Base-by-base conservation (phyloP, 306 rosid species). In the Sechiopsis laciniata region DNA sequence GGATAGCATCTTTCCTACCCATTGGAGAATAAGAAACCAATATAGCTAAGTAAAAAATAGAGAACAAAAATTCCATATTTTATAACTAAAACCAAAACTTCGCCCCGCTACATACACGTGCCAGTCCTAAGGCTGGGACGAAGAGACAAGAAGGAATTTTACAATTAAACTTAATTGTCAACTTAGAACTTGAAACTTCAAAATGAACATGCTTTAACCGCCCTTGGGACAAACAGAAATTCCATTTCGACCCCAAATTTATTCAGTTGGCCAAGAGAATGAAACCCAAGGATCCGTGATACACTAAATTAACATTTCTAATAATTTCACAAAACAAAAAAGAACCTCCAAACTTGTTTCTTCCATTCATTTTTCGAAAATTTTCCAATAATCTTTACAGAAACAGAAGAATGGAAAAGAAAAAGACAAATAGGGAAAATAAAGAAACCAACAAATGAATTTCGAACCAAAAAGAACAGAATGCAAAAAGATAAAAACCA, bases 301-400 rank as follows among this genome's bases (percentile, higher is more conserved):
- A 35, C 70, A 3, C 71, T n/a, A 64, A 64, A 64, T 40, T 17
- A 17, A 63, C 51, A 45, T 66, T 17, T 40, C 54, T 42, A n/a
- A 19, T 66, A 10, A 42, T 66, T 29, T n/a, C 54, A 66, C 3
- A 0, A 12, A 42, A 11, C 2, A 32, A 1, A 32, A 32, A 32
- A 66, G 12, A 1, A 29, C 15, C 55, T 40, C 12, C 72, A 20
- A 45, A 20, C 37, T 42, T 11, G 9, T 20, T 19, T 20, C 55
- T 19, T 67, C 12, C 72, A 21, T 67, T 67, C 54, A n/a, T 45
- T 67, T 55, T 67, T 46, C 55, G 48, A 20, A 13, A 10, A 11
- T 20, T 19, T 45, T 12, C 37, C 72, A 45, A 67, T 46, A 13
- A 40, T 64, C 53, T 15, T 62, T 37, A 40, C 53, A 64, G 71